These are phyloP conservation scores for Rhizophora mangle DNA, from an alignment of 345 rosid species.

Conservation along the genomic window DNA sequence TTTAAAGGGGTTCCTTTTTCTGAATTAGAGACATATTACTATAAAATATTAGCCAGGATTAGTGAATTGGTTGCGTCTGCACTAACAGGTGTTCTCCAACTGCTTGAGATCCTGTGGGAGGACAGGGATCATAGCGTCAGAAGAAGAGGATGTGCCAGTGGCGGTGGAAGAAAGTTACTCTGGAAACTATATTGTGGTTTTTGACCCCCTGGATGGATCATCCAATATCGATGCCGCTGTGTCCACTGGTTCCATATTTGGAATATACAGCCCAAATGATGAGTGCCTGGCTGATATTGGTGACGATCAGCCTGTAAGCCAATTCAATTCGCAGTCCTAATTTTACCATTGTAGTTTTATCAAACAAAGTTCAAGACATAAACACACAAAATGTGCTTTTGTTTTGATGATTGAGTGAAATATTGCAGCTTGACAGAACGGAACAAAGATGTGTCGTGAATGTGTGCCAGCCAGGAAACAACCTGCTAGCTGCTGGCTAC, in stretches of 20 bases:
- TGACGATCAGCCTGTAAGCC: slow-evolving; percentile 52
- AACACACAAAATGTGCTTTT: background rate
- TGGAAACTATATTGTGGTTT: slow-evolving; percentile 85
- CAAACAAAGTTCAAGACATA: background rate
- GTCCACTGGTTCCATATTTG: slow-evolving; percentile 94
- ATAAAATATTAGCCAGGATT: background rate
- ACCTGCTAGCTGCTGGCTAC: slow-evolving; percentile 89
- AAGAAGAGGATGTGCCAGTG: slow-evolving; percentile 97
- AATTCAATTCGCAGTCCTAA: background rate
- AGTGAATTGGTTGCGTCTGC: slow-evolving; percentile 7
- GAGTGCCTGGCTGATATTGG: slow-evolving; percentile 74
- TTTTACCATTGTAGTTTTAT: background rate
- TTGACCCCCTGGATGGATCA: slow-evolving; percentile 96
- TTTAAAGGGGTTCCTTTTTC: background rate
- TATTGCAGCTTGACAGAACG: slow-evolving; percentile 52
- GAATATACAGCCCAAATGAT: slow-evolving; percentile 89
- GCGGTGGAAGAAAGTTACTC: slow-evolving; percentile 95
- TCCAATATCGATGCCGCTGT: slow-evolving; percentile 95
- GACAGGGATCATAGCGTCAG: slow-evolving; percentile 93
- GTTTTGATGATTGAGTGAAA: slow-evolving; percentile 10
- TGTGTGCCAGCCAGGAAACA: slow-evolving; percentile 94
- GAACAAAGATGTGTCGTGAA: slow-evolving; percentile 68
- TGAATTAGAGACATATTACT: background rate
- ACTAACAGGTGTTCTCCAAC: slow-evolving; percentile 76
- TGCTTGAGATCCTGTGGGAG: slow-evolving; percentile 93